Evolutionary conservation across 257 asterid species (phyloP).

Genomic region (Buddleja alternifolia): DNA sequence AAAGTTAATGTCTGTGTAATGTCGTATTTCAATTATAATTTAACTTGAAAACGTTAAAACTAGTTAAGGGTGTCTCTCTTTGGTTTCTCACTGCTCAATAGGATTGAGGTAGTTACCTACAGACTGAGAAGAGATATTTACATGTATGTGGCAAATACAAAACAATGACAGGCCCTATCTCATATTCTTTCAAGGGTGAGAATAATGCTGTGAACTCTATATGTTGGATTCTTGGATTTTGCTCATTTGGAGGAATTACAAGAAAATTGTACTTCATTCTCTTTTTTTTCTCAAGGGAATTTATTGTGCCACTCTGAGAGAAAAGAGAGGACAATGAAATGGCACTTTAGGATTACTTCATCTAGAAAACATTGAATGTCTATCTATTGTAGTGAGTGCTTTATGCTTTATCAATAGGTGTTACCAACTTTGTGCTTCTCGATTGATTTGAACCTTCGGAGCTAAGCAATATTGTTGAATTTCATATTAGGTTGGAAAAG

Average conservation of each 20-base stretch:
- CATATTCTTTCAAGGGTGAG: neutral
- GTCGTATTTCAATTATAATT: constrained; percentile 10
- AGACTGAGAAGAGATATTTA: constrained; percentile 13
- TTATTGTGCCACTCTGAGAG: neutral
- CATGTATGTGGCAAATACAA: neutral
- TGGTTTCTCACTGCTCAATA: constrained; percentile 1
- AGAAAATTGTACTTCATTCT: neutral
- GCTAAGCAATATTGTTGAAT: too few relatives aligned
- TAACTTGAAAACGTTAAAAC: constrained; percentile 7
- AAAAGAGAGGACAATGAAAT: constrained; percentile 3
- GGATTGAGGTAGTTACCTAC: constrained; percentile 5
- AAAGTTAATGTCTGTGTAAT: constrained; percentile 11
- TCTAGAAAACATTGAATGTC: neutral
- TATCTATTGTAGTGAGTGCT: constrained; percentile 1
- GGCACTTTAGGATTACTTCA: neutral
- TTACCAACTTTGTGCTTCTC: neutral
- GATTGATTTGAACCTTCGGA: constrained; percentile 10
- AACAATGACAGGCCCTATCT: neutral
- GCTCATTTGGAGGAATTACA: neutral
- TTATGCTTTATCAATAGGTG: neutral
- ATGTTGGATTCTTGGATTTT: neutral
- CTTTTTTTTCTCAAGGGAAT: neutral
- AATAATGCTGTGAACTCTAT: neutral
- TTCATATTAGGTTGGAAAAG: too few relatives aligned
- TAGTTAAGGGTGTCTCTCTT: constrained; percentile 2